A percentile compares a stretch with the other conserved stretches of the same genome.
Conservation (phyloP, 2,329 filamentous ascomycete species). For the Colletotrichum euphorbiae region DNA sequence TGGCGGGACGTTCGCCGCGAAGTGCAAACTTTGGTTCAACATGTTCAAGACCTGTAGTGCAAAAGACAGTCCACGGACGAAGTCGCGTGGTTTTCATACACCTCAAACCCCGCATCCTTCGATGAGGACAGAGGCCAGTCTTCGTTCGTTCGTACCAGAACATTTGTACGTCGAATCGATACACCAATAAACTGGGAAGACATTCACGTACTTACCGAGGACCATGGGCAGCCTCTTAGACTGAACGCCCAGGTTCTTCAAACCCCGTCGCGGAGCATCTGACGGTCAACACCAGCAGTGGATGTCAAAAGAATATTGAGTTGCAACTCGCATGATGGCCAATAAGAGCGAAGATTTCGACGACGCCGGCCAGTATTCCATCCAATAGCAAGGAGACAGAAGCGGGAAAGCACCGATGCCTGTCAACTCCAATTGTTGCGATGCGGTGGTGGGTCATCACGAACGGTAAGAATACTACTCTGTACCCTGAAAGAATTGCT, state of each 20-base stretch:
- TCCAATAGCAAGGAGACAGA: constrained; percentile 18
- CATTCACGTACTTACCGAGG: too few species aligned
- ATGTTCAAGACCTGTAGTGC: too few species aligned
- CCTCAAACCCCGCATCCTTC: too few species aligned
- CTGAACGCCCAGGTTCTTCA: background rate
- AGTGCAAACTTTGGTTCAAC: too few species aligned
- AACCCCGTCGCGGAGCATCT: too few species aligned
- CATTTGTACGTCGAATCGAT: too few species aligned
- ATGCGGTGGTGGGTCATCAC: constrained; percentile 13
- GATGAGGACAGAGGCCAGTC: too few species aligned
- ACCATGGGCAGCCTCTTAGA: background rate
- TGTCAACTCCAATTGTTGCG: constrained; percentile 10
- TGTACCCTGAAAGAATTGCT: constrained; percentile 4
- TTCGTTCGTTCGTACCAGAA: too few species aligned
- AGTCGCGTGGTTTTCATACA: too few species aligned
- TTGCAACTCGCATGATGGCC: constrained; percentile 27
- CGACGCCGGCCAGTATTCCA: constrained; percentile 14
- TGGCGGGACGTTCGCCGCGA: background rate
- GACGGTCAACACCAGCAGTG: background rate
- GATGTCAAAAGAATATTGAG: constrained; percentile 18
- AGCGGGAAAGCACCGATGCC: background rate
- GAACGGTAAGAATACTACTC: constrained; percentile 10
- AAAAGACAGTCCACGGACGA: too few species aligned
- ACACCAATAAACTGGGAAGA: too few species aligned
- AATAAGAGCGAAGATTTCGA: constrained; percentile 10